phyloP scores from a whole-genome alignment of 805 yeast genomes.

The Myxozyma kluyveri region DNA sequence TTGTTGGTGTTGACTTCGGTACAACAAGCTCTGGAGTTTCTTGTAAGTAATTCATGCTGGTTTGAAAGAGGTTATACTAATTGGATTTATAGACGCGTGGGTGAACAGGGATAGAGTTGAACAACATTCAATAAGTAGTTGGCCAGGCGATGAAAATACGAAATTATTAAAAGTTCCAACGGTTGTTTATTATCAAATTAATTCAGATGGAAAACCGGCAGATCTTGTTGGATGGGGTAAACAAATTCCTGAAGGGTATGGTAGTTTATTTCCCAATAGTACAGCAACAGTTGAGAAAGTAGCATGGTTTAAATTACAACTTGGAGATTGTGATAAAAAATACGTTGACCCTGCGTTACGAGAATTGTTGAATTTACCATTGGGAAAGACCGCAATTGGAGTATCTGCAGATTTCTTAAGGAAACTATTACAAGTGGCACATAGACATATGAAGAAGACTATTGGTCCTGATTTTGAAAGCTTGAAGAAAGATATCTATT shows the following conservation, averaged over 20 bases:
- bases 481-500: conserved; percentile 7
- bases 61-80: no score
- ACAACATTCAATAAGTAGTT: no score
- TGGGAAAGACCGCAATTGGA: conserved; percentile 19
- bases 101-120: no score
- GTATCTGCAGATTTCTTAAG: conserved; percentile 21
- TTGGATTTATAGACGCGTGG: no score
- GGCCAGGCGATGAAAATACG: no score
- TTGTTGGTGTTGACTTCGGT: no score
- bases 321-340: no score
- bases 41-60: no score
- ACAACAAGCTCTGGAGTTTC: no score
- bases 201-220: background rate
- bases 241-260: background rate
- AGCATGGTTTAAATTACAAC: background rate
- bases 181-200: background rate
- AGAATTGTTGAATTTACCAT: conserved; percentile 9
- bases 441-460: conserved; percentile 1
- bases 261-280: background rate
- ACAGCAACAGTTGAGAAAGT: background rate
- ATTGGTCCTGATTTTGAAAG: background rate
- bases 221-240: background rate
- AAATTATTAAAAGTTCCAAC: background rate
- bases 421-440: conserved; percentile 9
- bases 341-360: background rate